These are phyloP conservation scores for Periconia macrospinosa DNA, from an alignment of 2,329 filamentous ascomycete species.

Conservation along the genomic window DNA sequence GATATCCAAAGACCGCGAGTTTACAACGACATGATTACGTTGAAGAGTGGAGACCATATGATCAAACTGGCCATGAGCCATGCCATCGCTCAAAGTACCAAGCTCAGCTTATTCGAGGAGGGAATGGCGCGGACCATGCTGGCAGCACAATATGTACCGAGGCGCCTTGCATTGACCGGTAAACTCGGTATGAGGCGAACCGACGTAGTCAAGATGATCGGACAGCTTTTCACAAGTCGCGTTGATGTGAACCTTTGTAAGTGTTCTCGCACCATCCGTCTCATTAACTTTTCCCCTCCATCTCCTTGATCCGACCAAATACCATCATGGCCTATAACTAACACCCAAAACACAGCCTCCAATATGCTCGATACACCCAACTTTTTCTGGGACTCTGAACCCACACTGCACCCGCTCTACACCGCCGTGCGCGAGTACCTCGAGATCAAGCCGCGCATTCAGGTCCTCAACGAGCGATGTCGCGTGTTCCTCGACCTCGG, in stretches of 20 bases:
- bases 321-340: conserved; percentile 7
- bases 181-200: conserved; percentile 87
- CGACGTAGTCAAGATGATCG: conserved; percentile 90
- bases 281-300: background rate
- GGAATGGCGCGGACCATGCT: conserved; percentile 93
- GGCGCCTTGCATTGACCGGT: conserved; percentile 83
- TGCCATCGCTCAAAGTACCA: conserved; percentile 95
- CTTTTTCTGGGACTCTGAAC: conserved; percentile 98
- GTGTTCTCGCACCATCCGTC: conserved; percentile 37
- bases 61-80: conserved; percentile 98
- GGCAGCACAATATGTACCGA: conserved; percentile 89
- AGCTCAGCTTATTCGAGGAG: conserved; percentile 94
- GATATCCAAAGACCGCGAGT: conserved; percentile 85
- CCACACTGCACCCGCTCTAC: conserved; percentile 92
- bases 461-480: conserved; percentile 95
- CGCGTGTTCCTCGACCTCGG: conserved; percentile 95
- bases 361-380: conserved; percentile 96
- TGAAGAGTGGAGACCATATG: conserved; percentile 95
- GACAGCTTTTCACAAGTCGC: conserved; percentile 85
- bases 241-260: conserved; percentile 97
- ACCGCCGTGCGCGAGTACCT: conserved; percentile 94
- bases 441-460: conserved; percentile 93
- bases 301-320: background rate
- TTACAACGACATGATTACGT: conserved; percentile 99
- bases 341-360: conserved; percentile 61